Evolutionary conservation across 192 early-diverging fungal genomes (phyloP).

Genomic region (Backusella circina): DNA sequence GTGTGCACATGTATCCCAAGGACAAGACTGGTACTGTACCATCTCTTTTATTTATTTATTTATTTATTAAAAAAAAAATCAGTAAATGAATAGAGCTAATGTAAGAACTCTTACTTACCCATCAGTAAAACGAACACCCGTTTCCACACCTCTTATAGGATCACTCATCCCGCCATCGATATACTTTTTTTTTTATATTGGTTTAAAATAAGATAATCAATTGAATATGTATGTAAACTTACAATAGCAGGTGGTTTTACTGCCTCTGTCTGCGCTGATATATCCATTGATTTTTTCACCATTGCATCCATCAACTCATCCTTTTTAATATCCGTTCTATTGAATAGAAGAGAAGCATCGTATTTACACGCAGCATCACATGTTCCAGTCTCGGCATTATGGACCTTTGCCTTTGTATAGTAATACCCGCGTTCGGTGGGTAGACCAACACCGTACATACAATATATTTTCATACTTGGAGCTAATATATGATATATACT

Average conservation of each 20-base stretch:
- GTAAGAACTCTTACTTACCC: constrained; percentile 45
- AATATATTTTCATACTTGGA: constrained; percentile 75
- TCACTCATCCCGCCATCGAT: constrained; percentile 56
- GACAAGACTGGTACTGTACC: constrained; percentile 87
- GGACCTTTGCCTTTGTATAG: constrained; percentile 45
- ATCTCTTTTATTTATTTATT: constrained; percentile 69
- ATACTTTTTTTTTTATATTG: too few species aligned
- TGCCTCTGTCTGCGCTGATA: not conserved
- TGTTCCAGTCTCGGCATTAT: constrained; percentile 18
- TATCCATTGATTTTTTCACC: constrained; percentile 22
- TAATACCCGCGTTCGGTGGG: constrained; percentile 83
- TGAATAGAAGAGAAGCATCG: not conserved
- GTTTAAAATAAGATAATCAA: not conserved
- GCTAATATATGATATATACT: too few species aligned
- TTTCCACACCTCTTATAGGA: constrained; percentile 56
- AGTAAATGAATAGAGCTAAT: too few species aligned
- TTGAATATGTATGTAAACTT: not conserved
- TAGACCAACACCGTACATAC: constrained; percentile 78
- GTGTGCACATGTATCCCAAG: constrained; percentile 83
- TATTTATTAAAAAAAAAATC: too few species aligned
- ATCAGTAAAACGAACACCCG: constrained; percentile 65
- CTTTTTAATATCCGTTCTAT: constrained; percentile 4
- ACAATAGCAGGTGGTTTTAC: constrained; percentile 4
- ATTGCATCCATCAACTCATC: not conserved
- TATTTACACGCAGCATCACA: not conserved